These are phyloP conservation scores for Puccinellia tenuiflora DNA, from an alignment of 176 grass and related monocot species.

Conservation along the genomic window DNA sequence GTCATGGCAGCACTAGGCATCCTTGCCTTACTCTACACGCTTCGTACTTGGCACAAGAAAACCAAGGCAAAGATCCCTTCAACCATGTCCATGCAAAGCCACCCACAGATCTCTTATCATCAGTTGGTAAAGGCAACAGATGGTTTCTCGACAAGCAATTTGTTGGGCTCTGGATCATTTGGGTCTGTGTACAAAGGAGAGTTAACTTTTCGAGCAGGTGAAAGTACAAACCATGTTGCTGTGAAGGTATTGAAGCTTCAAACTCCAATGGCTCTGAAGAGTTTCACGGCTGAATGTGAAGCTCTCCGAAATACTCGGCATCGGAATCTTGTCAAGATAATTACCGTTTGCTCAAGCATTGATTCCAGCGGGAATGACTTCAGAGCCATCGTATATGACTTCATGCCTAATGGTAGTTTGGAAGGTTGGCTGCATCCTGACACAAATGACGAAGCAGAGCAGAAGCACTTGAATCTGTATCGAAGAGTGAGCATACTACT, in stretches of 20 bases:
- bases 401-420: neutral
- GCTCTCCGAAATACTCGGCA: neutral
- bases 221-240: neutral
- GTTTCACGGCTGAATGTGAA: constrained; percentile 26
- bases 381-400: constrained; percentile 26
- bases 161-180: neutral
- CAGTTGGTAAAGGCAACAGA: neutral
- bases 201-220: neutral
- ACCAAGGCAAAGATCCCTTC: neutral
- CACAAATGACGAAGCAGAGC: neutral
- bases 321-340: constrained; percentile 18
- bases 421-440: neutral
- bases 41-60: neutral
- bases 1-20: neutral
- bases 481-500: constrained; percentile 7
- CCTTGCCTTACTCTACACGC: neutral
- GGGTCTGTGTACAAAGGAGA: constrained; percentile 6
- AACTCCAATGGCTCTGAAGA: neutral
- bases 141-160: neutral
- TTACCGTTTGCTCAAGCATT: constrained; percentile 14
- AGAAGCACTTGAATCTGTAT: neutral
- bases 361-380: constrained; percentile 17
- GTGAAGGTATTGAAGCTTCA: constrained; percentile 23
- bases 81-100: neutral
- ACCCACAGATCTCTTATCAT: neutral